Evolutionary conservation across 192 early-diverging fungal genomes (phyloP).

Genomic region (Pilaira anomala): DNA sequence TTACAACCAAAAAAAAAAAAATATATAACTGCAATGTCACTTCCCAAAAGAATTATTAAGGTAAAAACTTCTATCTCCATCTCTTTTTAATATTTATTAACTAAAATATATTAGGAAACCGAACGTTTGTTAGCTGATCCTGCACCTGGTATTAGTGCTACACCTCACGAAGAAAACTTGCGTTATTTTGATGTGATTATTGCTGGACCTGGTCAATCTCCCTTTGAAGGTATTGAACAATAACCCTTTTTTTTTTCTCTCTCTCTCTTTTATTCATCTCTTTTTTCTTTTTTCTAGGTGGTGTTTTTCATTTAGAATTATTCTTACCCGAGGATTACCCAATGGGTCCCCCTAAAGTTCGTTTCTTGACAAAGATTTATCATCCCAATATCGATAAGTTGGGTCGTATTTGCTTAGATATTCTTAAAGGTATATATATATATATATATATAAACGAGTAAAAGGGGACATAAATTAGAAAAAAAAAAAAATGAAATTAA

Average conservation of each 20-base stretch:
- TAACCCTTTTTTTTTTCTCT: not conserved
- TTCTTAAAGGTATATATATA: conserved; percentile 96
- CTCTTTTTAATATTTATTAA: not conserved
- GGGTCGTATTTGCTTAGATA: conserved; percentile 96
- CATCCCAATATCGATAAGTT: conserved; percentile 99
- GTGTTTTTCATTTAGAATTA: conserved; percentile 90
- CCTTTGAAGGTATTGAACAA: conserved; percentile 81
- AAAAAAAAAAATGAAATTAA: not conserved
- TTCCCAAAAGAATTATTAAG: conserved; percentile 56
- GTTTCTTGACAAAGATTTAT: conserved; percentile 97
- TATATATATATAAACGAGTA: no score
- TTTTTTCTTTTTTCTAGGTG: conserved; percentile 52
- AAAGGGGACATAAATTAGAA: not conserved
- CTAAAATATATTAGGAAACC: conserved; percentile 70
- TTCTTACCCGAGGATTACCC: conserved; percentile 98
- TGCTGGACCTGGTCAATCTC: conserved; percentile 84
- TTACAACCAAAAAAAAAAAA: no score
- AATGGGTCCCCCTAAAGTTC: conserved; percentile 97
- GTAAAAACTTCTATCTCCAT: conserved; percentile 31
- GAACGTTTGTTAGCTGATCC: conserved; percentile 92
- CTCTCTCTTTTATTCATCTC: not conserved
- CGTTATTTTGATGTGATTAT: conserved; percentile 97
- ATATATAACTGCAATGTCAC: conserved; percentile 1
- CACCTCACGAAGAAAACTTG: conserved; percentile 89
- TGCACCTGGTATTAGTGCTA: conserved; percentile 88